Percentiles rank a stretch among this genome's conserved stretches.
Evolutionary conservation across 176 grass and related monocot genomes (phyloP).

Genomic region (Ensete glaucum): DNA sequence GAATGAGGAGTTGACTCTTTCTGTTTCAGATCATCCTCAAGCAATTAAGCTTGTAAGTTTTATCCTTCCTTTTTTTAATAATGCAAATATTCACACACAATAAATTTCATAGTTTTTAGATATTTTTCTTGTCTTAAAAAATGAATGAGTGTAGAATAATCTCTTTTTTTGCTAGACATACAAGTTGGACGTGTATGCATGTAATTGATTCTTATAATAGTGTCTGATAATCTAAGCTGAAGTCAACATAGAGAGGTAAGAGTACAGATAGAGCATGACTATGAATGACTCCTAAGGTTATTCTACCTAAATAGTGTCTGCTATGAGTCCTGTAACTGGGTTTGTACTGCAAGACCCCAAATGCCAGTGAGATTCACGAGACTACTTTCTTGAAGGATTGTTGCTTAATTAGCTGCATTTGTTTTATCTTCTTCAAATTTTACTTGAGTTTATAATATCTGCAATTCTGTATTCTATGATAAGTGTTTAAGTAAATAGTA

Average conservation of each 20-base stretch:
- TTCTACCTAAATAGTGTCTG: too few species aligned
- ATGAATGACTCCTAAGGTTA: too few species aligned
- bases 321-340: too few species aligned
- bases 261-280: too few species aligned
- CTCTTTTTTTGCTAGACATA: neutral
- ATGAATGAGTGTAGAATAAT: neutral
- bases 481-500: too few species aligned
- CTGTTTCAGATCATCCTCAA: slow-evolving; percentile 12
- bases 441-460: too few species aligned
- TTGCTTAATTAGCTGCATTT: too few species aligned
- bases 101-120: neutral
- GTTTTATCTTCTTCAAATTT: too few species aligned
- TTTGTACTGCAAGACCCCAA: too few species aligned
- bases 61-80: neutral
- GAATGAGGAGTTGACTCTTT: slow-evolving; percentile 54
- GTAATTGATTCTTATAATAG: neutral
- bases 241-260: neutral
- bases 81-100: neutral
- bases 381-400: too few species aligned
- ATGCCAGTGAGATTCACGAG: too few species aligned
- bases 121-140: neutral
- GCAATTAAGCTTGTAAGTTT: neutral
- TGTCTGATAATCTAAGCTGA: neutral
- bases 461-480: too few species aligned
- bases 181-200: neutral